Percentiles rank a stretch among this genome's conserved stretches.
Evolutionary conservation across 768 basidiomycete genomes (phyloP).

Genomic region (Tephrocybe sp.): DNA sequence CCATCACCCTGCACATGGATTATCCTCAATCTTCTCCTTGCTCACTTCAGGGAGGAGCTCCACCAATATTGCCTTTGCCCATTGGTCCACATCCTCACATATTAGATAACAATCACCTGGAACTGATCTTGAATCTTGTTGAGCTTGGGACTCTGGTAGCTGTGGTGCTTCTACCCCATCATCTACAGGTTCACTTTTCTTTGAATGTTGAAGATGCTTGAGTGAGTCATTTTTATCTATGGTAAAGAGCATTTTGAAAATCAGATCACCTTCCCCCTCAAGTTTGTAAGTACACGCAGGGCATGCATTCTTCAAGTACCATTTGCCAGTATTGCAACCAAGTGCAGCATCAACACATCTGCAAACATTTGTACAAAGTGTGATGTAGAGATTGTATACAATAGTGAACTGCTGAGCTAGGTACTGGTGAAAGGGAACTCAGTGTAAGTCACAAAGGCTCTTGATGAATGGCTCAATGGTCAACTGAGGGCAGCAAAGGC

Average conservation of each 20-base stretch:
- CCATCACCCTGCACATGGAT: too few relatives aligned
- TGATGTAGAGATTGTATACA: conserved; percentile 25
- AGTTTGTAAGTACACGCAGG: too few relatives aligned
- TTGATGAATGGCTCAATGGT: neutral
- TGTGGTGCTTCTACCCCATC: neutral
- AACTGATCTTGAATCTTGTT: neutral
- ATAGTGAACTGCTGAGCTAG: too few relatives aligned
- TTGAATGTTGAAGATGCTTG: conserved; percentile 13
- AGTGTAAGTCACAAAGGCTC: neutral
- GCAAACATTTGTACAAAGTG: conserved; percentile 12
- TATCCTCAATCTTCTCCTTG: too few relatives aligned
- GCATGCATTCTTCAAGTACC: too few relatives aligned
- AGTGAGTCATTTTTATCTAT: conserved; percentile 29
- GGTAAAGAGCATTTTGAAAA: too few relatives aligned
- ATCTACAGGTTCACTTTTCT: neutral
- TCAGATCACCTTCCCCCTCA: too few relatives aligned
- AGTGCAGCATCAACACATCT: conserved; percentile 19
- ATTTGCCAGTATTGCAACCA: conserved; percentile 19
- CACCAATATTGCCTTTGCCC: neutral
- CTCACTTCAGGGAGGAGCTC: neutral
- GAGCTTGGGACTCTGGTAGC: neutral
- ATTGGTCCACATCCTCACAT: neutral
- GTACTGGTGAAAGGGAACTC: conserved; percentile 14
- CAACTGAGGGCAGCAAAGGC: too few relatives aligned
- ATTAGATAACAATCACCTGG: neutral